A percentile compares a stretch with the other conserved stretches of the same genome.
These are phyloP conservation scores for Cercophora sp. DNA, from an alignment of 495 filamentous ascomycete species.

Conservation along the genomic window DNA sequence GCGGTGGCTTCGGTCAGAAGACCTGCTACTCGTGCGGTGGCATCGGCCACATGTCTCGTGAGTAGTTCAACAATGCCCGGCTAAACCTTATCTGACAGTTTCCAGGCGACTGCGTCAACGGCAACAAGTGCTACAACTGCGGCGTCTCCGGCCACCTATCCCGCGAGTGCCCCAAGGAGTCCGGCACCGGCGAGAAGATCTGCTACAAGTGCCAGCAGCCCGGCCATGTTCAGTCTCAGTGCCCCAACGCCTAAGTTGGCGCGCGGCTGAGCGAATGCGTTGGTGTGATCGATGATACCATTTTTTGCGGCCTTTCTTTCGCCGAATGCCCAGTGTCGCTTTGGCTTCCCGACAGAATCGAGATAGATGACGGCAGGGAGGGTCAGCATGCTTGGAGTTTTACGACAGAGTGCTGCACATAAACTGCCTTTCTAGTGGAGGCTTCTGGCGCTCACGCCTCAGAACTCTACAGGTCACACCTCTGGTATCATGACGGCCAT, in stretches of 20 bases:
- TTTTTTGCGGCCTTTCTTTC: slow-evolving; percentile 23
- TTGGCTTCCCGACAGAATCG: slow-evolving; percentile 17
- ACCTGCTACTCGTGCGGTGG: slow-evolving; percentile 55
- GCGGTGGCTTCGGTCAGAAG: slow-evolving; percentile 58
- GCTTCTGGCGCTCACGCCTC: slow-evolving; percentile 23
- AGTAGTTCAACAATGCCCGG: slow-evolving; percentile 16
- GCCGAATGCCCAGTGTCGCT: slow-evolving; percentile 20
- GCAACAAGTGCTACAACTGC: slow-evolving; percentile 99
- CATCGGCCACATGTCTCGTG: slow-evolving; percentile 90
- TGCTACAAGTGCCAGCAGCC: slow-evolving; percentile 99
- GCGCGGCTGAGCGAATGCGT: slow-evolving; percentile 2
- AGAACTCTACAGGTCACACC: slow-evolving; percentile 24
- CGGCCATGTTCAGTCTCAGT: slow-evolving; percentile 90
- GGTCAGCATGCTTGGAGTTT: slow-evolving; percentile 20
- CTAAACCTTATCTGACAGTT: background rate
- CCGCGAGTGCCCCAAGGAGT: slow-evolving; percentile 91
- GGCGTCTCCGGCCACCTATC: slow-evolving; percentile 92
- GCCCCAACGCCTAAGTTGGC: slow-evolving; percentile 57
- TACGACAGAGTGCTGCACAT: slow-evolving; percentile 24
- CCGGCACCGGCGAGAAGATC: slow-evolving; percentile 75
- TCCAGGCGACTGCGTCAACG: slow-evolving; percentile 85
- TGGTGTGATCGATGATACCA: slow-evolving; percentile 1
- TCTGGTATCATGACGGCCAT: slow-evolving; percentile 29
- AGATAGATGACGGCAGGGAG: slow-evolving; percentile 22
- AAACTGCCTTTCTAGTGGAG: slow-evolving; percentile 32